A percentile compares a stretch with the other conserved stretches of the same genome.
phyloP scores from a whole-genome alignment of 169 alveolate species.

The Babesia caballi region DNA sequence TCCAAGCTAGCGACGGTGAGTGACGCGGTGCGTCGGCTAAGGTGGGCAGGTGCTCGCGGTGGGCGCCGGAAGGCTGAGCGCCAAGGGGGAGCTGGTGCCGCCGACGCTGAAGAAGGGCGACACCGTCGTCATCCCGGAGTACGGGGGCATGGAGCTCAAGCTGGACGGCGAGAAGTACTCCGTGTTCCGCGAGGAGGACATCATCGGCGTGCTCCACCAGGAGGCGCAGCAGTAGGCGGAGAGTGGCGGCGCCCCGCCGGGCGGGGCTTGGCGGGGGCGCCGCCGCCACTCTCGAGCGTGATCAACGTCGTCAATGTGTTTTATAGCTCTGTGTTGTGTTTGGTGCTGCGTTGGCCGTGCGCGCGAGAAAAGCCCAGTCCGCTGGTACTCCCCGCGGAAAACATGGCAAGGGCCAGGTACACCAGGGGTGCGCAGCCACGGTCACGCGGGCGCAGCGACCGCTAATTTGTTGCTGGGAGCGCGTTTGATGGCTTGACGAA shows the following conservation, averaged over 20 bases:
- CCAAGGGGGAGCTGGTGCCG: constrained; percentile 69
- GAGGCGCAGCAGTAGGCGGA: neutral
- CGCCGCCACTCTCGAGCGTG: too few species aligned
- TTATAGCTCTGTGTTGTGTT: too few species aligned
- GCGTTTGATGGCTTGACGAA: neutral
- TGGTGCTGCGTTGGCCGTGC: too few species aligned
- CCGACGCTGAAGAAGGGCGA: constrained; percentile 80
- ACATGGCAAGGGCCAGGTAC: too few species aligned
- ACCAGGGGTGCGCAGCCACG: too few species aligned
- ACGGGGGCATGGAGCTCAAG: constrained; percentile 83
- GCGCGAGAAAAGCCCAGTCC: too few species aligned
- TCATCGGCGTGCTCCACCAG: constrained; percentile 71
- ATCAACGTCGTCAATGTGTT: too few species aligned
- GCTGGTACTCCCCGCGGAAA: too few species aligned
- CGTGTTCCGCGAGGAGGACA: constrained; percentile 81
- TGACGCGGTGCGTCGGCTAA: neutral
- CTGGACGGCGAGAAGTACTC: constrained; percentile 81
- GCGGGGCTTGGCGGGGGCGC: too few species aligned
- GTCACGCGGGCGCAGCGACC: too few species aligned
- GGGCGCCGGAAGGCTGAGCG: constrained; percentile 67
- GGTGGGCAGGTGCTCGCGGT: constrained; percentile 69
- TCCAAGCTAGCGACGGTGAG: constrained; percentile 75
- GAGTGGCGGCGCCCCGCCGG: too few species aligned
- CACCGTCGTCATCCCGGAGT: constrained; percentile 85
- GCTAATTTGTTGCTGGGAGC: neutral